Conservation (phyloP, 192 early-diverging fungal species). For the Backusella luteola region DNA sequence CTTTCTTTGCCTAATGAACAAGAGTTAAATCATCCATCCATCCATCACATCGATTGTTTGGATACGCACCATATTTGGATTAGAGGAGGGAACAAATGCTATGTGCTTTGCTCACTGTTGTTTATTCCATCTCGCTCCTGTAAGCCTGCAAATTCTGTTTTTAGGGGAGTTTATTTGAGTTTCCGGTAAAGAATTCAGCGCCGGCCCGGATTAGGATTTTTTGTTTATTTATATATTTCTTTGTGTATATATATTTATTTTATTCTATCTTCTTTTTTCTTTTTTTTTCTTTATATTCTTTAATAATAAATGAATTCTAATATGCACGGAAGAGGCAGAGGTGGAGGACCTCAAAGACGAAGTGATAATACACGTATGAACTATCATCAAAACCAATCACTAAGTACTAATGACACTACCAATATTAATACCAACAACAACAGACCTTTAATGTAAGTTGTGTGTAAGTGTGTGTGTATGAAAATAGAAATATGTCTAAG, state of each 20-base stretch:
- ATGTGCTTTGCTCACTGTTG: not conserved
- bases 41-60: not conserved
- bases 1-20: conserved; percentile 54
- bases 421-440: not conserved
- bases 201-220: not conserved
- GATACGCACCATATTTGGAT: conserved; percentile 10
- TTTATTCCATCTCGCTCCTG: not conserved
- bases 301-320: not conserved
- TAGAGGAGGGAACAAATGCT: conserved; percentile 17
- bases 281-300: not conserved
- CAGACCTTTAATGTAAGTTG: not conserved
- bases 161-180: not conserved
- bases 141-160: not conserved
- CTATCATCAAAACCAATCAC: not conserved
- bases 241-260: not conserved
- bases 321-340: conserved; percentile 1
- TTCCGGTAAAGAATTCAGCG: not conserved
- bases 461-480: not conserved
- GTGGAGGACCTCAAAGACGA: not conserved
- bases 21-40: not conserved
- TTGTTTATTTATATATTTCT: not conserved
- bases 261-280: not conserved
- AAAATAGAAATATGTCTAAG: not conserved
- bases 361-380: not conserved
- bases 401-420: not conserved